Conservation (phyloP, 495 filamentous ascomycete genomes). For the Neurospora cerealis region DNA sequence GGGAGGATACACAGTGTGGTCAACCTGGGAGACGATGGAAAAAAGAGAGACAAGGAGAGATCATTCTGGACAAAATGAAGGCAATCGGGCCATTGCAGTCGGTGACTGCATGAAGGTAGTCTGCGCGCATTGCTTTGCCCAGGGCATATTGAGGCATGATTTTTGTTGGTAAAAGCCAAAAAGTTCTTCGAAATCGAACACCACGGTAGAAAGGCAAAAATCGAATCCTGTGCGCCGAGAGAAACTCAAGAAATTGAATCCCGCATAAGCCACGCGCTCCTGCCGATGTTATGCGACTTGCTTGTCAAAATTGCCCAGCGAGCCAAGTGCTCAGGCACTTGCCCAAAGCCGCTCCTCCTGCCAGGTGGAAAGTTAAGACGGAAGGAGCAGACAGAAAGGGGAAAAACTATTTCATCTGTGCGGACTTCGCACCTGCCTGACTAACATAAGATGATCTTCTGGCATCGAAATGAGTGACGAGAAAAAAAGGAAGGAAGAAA, state of each 20-base stretch:
- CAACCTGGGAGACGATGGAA: background rate
- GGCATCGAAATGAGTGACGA: background rate
- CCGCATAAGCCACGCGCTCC: background rate
- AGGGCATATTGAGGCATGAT: background rate
- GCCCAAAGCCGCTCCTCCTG: background rate
- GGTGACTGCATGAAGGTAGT: background rate
- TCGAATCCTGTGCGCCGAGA: background rate
- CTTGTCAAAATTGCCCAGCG: background rate
- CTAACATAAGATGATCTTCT: background rate
- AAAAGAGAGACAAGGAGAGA: too few species aligned
- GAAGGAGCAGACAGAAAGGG: background rate
- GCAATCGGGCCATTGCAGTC: too few species aligned
- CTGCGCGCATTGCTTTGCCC: background rate
- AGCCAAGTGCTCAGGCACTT: background rate
- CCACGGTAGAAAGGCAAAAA: background rate
- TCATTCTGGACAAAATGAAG: too few species aligned
- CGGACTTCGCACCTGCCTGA: background rate
- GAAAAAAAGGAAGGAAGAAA: background rate
- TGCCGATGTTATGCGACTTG: background rate
- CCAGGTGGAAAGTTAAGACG: background rate
- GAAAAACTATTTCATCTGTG: background rate
- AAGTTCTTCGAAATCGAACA: background rate
- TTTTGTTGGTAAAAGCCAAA: background rate
- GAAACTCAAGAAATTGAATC: background rate
- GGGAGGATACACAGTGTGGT: background rate